phyloP scores from a whole-genome alignment of 192 early-diverging fungal genomes.

The Coemansia sp. region DNA sequence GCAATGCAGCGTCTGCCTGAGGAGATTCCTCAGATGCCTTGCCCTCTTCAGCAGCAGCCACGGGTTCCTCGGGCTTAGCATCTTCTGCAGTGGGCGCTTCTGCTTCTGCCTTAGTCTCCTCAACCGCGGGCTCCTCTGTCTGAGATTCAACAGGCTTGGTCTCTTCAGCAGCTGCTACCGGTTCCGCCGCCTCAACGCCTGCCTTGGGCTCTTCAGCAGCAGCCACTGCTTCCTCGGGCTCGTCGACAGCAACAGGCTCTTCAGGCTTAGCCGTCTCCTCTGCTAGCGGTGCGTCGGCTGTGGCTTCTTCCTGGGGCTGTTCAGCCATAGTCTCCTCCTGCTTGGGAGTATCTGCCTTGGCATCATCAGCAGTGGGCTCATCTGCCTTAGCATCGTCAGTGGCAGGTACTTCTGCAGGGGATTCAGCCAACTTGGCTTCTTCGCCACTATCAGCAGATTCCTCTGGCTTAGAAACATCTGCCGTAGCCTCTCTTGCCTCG shows the following conservation, averaged over 20 bases:
- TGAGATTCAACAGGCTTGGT: background rate
- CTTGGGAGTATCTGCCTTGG: background rate
- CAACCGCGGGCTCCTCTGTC: background rate
- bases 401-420: no score
- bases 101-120: background rate
- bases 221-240: background rate
- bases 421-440: background rate
- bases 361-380: no score
- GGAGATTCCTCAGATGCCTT: background rate
- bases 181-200: background rate
- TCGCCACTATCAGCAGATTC: background rate
- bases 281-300: background rate
- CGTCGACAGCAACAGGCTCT: constrained; percentile 4
- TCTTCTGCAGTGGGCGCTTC: constrained; percentile 1
- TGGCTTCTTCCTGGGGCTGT: background rate
- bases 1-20: no score
- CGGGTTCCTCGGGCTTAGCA: background rate
- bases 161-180: constrained; percentile 5
- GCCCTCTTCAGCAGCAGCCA: background rate
- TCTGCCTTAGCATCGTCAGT: no score
- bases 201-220: background rate
- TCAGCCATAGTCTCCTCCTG: background rate
- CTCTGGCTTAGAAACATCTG: background rate
- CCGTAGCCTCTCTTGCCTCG: background rate
- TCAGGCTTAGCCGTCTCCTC: background rate